Conservation (phyloP, 352 stramenopile species). For the Hyaloperonospora arabidopsidis region DNA sequence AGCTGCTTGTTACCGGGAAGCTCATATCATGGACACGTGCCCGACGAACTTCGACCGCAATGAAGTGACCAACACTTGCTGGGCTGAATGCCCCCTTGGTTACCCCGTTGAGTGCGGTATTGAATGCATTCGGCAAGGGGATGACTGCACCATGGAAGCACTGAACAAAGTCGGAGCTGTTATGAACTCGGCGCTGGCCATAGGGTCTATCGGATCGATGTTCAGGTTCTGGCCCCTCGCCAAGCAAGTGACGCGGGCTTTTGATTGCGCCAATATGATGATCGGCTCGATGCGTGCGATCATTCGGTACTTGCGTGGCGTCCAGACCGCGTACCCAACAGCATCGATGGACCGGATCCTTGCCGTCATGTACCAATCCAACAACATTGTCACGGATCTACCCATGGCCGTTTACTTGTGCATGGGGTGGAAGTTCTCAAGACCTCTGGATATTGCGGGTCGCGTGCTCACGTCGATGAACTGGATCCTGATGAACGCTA, state of each 20-base stretch:
- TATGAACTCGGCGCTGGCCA: constrained; percentile 25
- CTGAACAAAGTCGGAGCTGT: constrained; percentile 32
- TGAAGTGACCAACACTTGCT: constrained; percentile 17
- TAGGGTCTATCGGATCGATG: constrained; percentile 23
- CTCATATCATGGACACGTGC: constrained; percentile 24
- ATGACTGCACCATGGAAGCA: constrained; percentile 35
- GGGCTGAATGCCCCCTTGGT: constrained; percentile 30
- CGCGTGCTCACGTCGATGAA: constrained; percentile 32
- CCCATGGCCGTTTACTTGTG: constrained; percentile 47
- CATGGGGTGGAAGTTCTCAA: constrained; percentile 23
- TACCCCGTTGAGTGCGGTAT: constrained; percentile 33
- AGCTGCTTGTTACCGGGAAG: constrained; percentile 29
- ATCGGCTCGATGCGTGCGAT: constrained; percentile 24
- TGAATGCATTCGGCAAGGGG: constrained; percentile 36
- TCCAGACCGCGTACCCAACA: constrained; percentile 30
- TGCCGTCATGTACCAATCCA: constrained; percentile 45
- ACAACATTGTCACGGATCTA: constrained; percentile 50
- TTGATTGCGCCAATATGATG: constrained; percentile 46
- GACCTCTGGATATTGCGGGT: constrained; percentile 19
- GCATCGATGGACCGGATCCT: constrained; percentile 43
- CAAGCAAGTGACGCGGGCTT: constrained; percentile 26
- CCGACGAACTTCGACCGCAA: constrained; percentile 16
- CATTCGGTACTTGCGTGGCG: constrained; percentile 26
- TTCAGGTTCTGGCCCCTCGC: constrained; percentile 23
- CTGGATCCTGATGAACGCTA: constrained; percentile 30